Conservation (phyloP, 306 rosid genomes). For the Potentilla sterilis region DNA sequence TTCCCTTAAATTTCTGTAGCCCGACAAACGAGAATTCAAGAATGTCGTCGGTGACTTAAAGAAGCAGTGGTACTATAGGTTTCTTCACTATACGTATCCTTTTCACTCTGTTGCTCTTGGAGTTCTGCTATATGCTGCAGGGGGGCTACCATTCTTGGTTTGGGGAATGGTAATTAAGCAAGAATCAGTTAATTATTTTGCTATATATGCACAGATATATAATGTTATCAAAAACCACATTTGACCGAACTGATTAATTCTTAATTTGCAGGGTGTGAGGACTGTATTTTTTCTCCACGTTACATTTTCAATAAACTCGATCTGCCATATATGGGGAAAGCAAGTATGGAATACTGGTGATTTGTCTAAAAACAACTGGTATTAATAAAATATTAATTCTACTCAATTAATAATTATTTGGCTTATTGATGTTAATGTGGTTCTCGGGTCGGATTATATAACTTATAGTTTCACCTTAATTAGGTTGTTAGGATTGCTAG, state of each 20-base stretch:
- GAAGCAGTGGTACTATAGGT: slow-evolving; percentile 3
- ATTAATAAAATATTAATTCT: not conserved
- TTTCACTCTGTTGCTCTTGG: not conserved
- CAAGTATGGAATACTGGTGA: slow-evolving; percentile 4
- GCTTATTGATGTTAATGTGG: not conserved
- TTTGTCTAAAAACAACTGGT: not conserved
- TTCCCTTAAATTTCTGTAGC: not conserved
- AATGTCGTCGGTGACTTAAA: not conserved
- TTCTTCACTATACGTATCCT: not conserved
- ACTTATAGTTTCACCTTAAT: not conserved
- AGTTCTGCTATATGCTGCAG: not conserved
- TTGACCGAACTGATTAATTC: not conserved
- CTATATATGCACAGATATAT: no score
- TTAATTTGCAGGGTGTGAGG: slow-evolving; percentile 1
- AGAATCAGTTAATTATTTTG: not conserved
- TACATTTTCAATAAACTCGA: not conserved
- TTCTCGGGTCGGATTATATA: not conserved
- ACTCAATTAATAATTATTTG: not conserved
- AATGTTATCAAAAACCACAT: not conserved
- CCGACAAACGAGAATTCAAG: not conserved
- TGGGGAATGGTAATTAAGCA: not conserved
- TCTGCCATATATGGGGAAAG: not conserved
- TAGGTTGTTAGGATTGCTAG: not conserved
- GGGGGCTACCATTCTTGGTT: not conserved
- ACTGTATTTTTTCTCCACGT: not conserved